Percentiles rank a stretch among this genome's conserved stretches.
These are phyloP conservation scores for Gymnopilus dilepis DNA, from an alignment of 768 basidiomycete species.

Conservation along the genomic window DNA sequence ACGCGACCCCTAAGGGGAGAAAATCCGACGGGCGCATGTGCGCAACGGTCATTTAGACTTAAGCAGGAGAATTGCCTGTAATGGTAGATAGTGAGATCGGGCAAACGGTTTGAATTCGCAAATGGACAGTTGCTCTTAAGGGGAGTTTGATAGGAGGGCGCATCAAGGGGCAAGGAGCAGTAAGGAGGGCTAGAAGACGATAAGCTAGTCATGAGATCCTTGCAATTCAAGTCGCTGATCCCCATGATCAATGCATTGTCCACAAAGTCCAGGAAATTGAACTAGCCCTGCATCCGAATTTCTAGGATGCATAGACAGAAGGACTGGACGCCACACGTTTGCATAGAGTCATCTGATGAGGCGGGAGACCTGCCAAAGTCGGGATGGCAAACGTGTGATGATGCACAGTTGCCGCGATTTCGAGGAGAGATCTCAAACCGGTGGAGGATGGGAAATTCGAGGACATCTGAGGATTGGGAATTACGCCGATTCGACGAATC, in stretches of 20 bases:
- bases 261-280: not conserved
- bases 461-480: no score
- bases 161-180: not conserved
- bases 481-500: no score
- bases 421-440: conserved; percentile 6
- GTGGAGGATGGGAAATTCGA: conserved; percentile 6
- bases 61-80: not conserved
- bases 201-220: not conserved
- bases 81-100: not conserved
- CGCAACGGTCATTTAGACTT: conserved; percentile 5
- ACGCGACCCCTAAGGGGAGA: not conserved
- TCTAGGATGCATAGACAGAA: conserved; percentile 7
- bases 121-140: not conserved
- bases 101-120: not conserved
- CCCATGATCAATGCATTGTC: not conserved
- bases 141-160: not conserved
- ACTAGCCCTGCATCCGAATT: not conserved
- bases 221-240: not conserved
- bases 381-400: conserved; percentile 35
- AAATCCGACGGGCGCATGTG: conserved; percentile 1
- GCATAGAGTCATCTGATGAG: conserved; percentile 16
- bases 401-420: conserved; percentile 10
- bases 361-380: conserved; percentile 7
- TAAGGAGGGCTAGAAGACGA: not conserved
- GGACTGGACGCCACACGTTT: conserved; percentile 23